Percentiles rank a stretch among this genome's conserved stretches.
Evolutionary conservation across 805 yeast species (phyloP).

Genomic region (Hanseniaspora mollemarum): DNA sequence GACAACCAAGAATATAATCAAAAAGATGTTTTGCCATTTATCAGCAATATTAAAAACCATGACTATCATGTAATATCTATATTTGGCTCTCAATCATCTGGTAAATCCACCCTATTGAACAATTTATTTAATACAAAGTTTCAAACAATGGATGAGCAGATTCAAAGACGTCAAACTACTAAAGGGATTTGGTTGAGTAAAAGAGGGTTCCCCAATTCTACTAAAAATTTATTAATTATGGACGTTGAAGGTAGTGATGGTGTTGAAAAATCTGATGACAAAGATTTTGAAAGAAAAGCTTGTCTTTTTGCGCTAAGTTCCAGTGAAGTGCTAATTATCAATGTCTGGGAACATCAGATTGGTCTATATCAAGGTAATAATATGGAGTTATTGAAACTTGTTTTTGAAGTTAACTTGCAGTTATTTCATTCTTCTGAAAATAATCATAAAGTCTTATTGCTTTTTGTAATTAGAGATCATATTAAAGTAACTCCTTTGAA

Average conservation of each 20-base stretch:
- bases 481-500: slow-evolving; percentile 74
- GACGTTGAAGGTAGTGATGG: slow-evolving; percentile 99
- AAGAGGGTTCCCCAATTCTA: slow-evolving; percentile 26
- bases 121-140: slow-evolving; percentile 74
- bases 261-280: slow-evolving; percentile 94
- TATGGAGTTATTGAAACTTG: slow-evolving; percentile 89
- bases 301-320: slow-evolving; percentile 91
- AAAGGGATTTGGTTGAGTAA: slow-evolving; percentile 68
- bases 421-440: slow-evolving; percentile 51
- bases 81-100: slow-evolving; percentile 94
- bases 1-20: slow-evolving; percentile 90
- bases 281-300: slow-evolving; percentile 93
- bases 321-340: slow-evolving; percentile 78
- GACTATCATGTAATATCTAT: slow-evolving; percentile 85
- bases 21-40: slow-evolving; percentile 6
- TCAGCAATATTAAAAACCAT: slow-evolving; percentile 31
- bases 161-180: slow-evolving; percentile 76
- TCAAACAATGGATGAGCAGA: slow-evolving; percentile 81
- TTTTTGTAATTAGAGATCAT: slow-evolving; percentile 89
- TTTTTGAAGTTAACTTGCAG: slow-evolving; percentile 85
- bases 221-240: slow-evolving; percentile 53
- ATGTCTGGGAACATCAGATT: slow-evolving; percentile 94
- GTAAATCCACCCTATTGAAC: slow-evolving; percentile 86
- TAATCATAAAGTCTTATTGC: slow-evolving; percentile 48
- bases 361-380: slow-evolving; percentile 97